Conservation (phyloP, 1,284 basidiomycete species). For the Erythrobasidium hasegawianum region DNA sequence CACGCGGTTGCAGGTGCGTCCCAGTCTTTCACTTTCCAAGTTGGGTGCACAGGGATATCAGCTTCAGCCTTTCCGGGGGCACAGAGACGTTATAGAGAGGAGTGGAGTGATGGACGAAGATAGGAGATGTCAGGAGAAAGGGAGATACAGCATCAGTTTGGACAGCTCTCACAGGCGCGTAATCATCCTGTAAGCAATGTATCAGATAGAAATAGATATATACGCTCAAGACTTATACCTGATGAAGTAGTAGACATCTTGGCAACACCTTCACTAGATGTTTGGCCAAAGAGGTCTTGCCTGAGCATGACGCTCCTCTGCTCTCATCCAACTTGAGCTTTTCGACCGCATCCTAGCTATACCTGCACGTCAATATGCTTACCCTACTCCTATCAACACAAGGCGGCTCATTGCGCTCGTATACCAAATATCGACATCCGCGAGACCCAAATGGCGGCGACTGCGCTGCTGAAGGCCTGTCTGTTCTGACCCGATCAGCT, state of each 20-base stretch:
- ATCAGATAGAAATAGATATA: no score
- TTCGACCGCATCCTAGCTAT: no score
- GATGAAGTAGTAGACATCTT: slow-evolving; percentile 77
- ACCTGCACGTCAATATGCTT: no score
- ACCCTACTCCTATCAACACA: slow-evolving; percentile 32
- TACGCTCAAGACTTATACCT: slow-evolving; percentile 60
- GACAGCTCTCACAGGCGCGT: slow-evolving; percentile 63
- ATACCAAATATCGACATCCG: no score
- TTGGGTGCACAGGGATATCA: slow-evolving; percentile 60
- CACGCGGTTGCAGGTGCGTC: slow-evolving; percentile 65
- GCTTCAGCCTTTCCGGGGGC: slow-evolving; percentile 56
- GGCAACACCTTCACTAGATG: slow-evolving; percentile 72
- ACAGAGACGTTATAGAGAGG: no score
- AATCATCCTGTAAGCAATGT: slow-evolving; percentile 57
- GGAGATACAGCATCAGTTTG: no score
- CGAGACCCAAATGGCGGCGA: no score
- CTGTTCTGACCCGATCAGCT: no score
- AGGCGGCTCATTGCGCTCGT: neutral
- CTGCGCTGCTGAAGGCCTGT: no score
- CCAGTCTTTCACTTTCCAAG: slow-evolving; percentile 75
- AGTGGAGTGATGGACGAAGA: no score
- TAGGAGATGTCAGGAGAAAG: no score
- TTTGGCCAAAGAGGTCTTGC: slow-evolving; percentile 93
- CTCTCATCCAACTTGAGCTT: neutral
- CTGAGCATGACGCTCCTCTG: slow-evolving; percentile 54